phyloP scores from a whole-genome alignment of 371 early-diverging fungal genomes.

The Parasitella parasitica region DNA sequence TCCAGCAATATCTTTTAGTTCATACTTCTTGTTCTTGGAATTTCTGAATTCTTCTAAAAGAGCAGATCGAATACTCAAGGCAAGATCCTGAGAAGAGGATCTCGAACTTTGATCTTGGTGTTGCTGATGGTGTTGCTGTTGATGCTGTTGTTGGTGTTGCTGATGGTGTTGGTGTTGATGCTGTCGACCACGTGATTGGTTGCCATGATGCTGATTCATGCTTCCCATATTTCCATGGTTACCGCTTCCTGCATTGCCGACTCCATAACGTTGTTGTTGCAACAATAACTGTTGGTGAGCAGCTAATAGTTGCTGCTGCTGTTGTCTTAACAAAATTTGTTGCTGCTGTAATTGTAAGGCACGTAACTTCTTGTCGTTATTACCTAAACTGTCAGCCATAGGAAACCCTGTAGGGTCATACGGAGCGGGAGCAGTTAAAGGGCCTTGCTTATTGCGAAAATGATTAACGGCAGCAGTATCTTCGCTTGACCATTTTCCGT shows the following conservation, averaged over 20 bases:
- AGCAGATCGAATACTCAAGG: constrained; percentile 54
- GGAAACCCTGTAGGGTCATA: constrained; percentile 24
- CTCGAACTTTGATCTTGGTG: neutral
- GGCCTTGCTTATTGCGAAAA: constrained; percentile 28
- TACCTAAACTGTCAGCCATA: constrained; percentile 3
- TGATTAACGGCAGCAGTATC: constrained; percentile 23
- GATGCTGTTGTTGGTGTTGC: neutral
- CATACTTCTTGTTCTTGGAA: constrained; percentile 91
- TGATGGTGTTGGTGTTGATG: constrained; percentile 12
- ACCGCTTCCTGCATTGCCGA: too few relatives aligned
- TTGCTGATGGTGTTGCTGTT: constrained; percentile 31
- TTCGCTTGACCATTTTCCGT: constrained; percentile 16
- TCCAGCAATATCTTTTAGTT: constrained; percentile 89
- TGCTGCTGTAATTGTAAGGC: constrained; percentile 53
- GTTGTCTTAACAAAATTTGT: constrained; percentile 49
- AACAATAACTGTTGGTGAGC: constrained; percentile 49
- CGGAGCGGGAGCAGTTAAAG: constrained; percentile 31
- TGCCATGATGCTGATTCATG: constrained; percentile 1
- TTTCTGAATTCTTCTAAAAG: constrained; percentile 92
- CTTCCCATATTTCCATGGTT: neutral
- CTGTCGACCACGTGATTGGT: neutral
- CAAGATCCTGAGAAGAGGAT: constrained; percentile 7
- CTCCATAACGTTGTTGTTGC: constrained; percentile 32
- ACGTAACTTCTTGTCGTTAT: constrained; percentile 51
- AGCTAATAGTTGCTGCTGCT: constrained; percentile 52